Percentiles rank a stretch among this genome's conserved stretches.
These are phyloP conservation scores for Onygenales sp. DNA, from an alignment of 2,329 filamentous ascomycete species.

Conservation along the genomic window DNA sequence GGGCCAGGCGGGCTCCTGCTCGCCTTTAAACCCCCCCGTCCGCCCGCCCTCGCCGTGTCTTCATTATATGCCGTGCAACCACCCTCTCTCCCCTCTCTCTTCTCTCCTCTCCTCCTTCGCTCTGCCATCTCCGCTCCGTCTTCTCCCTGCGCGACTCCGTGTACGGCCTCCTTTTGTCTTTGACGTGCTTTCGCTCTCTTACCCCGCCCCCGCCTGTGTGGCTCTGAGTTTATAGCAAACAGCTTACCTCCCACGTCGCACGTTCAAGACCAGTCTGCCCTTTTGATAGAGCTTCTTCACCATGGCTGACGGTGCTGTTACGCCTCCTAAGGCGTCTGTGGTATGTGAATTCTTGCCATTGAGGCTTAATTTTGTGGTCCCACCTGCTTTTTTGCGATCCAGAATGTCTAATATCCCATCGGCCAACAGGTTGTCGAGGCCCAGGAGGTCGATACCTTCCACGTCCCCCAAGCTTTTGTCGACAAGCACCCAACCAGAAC, in stretches of 20 bases:
- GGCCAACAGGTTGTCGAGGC: conserved; percentile 36
- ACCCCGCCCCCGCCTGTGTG: background rate
- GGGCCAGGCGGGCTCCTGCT: too few species aligned
- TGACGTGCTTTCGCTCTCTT: background rate
- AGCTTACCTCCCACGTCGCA: background rate
- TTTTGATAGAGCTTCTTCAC: conserved; percentile 6
- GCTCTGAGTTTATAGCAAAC: too few species aligned
- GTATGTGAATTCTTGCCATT: conserved; percentile 19
- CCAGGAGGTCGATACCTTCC: conserved; percentile 40
- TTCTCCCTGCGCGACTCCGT: too few species aligned
- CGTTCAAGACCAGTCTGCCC: background rate
- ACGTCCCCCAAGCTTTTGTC: conserved; percentile 49
- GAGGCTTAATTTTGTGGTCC: background rate
- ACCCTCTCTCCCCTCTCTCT: too few species aligned
- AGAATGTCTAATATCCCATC: conserved; percentile 8
- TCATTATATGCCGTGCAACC: too few species aligned
- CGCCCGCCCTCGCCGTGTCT: too few species aligned
- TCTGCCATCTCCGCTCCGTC: too few species aligned
- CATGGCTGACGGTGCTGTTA: conserved; percentile 30
- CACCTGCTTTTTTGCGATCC: background rate
- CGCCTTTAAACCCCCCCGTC: too few species aligned
- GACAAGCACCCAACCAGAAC: conserved; percentile 52
- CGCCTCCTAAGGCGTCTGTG: conserved; percentile 29
- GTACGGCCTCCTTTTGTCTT: background rate
- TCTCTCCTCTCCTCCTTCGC: too few species aligned